Evolutionary conservation across 2,329 filamentous ascomycete genomes (phyloP).

Genomic region (Biscogniauxia mediterranea): DNA sequence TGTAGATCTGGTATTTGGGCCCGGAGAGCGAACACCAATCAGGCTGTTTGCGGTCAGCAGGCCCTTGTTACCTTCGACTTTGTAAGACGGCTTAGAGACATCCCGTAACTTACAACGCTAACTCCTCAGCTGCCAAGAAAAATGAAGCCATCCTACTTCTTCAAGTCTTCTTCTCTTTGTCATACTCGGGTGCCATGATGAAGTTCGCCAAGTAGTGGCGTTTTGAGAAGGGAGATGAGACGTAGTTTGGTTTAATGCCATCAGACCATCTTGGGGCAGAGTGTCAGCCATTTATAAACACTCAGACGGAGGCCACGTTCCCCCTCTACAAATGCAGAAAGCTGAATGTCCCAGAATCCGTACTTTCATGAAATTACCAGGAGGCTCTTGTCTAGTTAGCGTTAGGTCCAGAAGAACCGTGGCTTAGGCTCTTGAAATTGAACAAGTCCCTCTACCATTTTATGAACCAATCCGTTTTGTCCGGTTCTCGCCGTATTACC

Average conservation of each 20-base stretch:
- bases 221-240: neutral
- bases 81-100: slow-evolving; percentile 1
- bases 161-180: neutral
- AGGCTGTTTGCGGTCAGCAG: neutral
- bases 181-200: neutral
- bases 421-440: neutral
- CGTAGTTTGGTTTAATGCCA: neutral
- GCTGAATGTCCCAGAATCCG: neutral
- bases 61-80: neutral
- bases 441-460: neutral
- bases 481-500: too few relatives aligned
- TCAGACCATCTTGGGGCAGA: too few relatives aligned
- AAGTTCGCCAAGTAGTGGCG: neutral
- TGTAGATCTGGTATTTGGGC: neutral
- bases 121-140: neutral
- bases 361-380: neutral
- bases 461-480: too few relatives aligned
- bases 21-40: neutral
- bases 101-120: neutral
- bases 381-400: neutral
- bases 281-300: neutral
- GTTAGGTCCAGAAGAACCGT: neutral
- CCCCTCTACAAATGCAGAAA: neutral
- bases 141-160: too few relatives aligned
- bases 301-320: neutral